Base-by-base conservation (phyloP, 1,284 basidiomycete genomes). In the Microbotryum intermedium region DNA sequence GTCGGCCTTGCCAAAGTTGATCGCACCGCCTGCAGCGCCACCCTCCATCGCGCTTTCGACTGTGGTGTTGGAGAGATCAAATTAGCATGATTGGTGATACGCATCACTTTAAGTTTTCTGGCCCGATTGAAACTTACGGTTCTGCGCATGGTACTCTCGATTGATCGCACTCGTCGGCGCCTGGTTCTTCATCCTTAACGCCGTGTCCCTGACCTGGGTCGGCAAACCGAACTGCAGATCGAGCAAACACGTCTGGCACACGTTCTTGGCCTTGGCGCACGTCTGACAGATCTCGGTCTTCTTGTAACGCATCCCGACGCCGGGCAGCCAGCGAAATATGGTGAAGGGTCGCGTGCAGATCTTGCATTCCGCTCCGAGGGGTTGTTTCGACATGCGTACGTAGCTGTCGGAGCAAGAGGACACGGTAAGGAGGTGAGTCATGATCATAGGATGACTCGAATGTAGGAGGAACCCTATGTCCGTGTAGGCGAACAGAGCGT, bases 211-310 rank as follows among this genome's bases (percentile, higher is more conserved):
- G 18, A 98, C 93, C 80, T 99, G 95, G 0, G 92, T 93, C 2
- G 95, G 95, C 50, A 99, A 78, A 20, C 90, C 90, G 70, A 92
- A 99, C 75, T 97, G 92, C 20, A 77, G 81, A 74, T 99, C 95
- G 42, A 99, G 80, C 29, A 99, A 79, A 75, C 95, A 98, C 1
- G 93, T 97, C 77, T 98, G 95, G 78, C 95, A 99, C 47, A 95
- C 89, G 72, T 98, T 97, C 81, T 97, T 97, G 70, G 97, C 87
- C 79, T 97, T 98, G 44, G 94, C 90, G 71, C 95, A 98, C 1
- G 95, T 97, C 74, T 95, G 92, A 77, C 95, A 99, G 67, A 98
- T 86, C 65, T 97, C 94, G 6, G 95, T 99, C 70, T 91, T 90
- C 79, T 98, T 98, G 83, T 85, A 95, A 46, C 95, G 85, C 73